Evolutionary conservation across 177 flowering plant genomes (phyloP).

Genomic region (Vitis hybrid): DNA sequence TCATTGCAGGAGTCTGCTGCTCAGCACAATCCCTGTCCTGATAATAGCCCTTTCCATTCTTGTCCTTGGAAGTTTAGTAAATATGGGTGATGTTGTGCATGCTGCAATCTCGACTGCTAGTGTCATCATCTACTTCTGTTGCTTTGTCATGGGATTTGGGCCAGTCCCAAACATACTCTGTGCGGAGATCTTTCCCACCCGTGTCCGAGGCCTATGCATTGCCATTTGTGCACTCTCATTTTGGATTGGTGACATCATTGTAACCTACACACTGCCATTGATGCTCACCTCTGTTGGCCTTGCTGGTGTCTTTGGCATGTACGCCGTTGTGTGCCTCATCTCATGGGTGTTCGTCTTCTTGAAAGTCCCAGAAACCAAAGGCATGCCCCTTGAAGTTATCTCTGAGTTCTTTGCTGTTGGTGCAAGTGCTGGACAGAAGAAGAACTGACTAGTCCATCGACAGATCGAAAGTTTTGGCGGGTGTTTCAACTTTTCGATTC

Average conservation of each 20-base stretch:
- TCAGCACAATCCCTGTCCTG: slow-evolving; percentile 69
- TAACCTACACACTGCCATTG: slow-evolving; percentile 81
- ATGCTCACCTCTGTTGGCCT: slow-evolving; percentile 75
- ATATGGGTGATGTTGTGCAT: slow-evolving; percentile 43
- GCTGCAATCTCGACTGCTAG: slow-evolving; percentile 73
- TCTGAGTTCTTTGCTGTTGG: slow-evolving; percentile 90
- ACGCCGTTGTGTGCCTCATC: slow-evolving; percentile 64
- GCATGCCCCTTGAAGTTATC: slow-evolving; percentile 94
- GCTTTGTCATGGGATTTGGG: slow-evolving; percentile 86
- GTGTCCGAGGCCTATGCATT: slow-evolving; percentile 88
- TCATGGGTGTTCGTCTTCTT: slow-evolving; percentile 77
- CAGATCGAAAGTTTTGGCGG: background rate
- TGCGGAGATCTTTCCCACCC: slow-evolving; percentile 89
- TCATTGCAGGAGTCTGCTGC: slow-evolving; percentile 66
- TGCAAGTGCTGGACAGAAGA: slow-evolving; percentile 45
- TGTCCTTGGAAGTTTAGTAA: slow-evolving; percentile 46
- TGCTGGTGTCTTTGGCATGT: slow-evolving; percentile 77
- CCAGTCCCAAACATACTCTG: slow-evolving; percentile 93
- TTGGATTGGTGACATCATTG: slow-evolving; percentile 88
- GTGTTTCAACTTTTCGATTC: background rate
- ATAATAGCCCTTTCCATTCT: slow-evolving; percentile 54
- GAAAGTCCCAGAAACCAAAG: slow-evolving; percentile 94
- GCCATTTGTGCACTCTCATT: slow-evolving; percentile 79
- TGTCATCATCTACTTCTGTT: slow-evolving; percentile 77
- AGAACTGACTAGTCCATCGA: slow-evolving; percentile 16